Conservation (phyloP, 2,329 filamentous ascomycete species). For the Penicillium verrucosum region DNA sequence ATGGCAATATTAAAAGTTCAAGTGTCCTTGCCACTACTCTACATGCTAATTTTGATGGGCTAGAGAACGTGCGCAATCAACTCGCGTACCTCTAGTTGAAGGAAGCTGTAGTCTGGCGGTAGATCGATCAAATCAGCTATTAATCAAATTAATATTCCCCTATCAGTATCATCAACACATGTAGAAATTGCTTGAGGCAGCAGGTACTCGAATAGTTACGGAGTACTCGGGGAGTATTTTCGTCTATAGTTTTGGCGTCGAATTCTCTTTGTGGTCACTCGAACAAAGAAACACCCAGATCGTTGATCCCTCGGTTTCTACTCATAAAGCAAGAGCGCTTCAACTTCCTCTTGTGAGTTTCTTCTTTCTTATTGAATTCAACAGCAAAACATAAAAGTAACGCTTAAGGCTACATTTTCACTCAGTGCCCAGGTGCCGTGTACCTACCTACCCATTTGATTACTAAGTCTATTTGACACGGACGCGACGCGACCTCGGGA, state of each 20-base stretch:
- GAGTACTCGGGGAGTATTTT: not conserved
- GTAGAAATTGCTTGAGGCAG: not conserved
- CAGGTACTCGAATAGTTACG: not conserved
- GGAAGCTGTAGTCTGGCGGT: not conserved
- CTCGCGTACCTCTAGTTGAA: constrained; percentile 1
- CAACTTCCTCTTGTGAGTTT: not conserved
- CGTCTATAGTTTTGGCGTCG: not conserved
- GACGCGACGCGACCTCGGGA: not conserved
- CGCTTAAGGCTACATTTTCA: not conserved
- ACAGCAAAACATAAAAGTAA: not conserved
- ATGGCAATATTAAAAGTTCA: not conserved
- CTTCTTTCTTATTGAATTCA: not conserved
- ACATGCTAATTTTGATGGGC: constrained; percentile 31
- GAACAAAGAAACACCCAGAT: not conserved
- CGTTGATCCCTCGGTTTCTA: too few relatives aligned
- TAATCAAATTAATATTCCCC: not conserved
- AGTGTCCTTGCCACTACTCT: constrained; percentile 29
- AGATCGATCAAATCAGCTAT: not conserved
- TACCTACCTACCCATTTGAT: not conserved
- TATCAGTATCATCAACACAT: not conserved
- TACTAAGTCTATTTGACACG: not conserved
- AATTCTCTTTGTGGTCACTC: not conserved
- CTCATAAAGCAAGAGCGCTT: not conserved
- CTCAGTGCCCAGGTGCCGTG: not conserved
- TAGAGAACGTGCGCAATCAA: constrained; percentile 18